Evolutionary conservation across 768 basidiomycete genomes (phyloP), one percentile per base, ranked within the genome.

Genomic region (Fomitopsis pulvina): DNA sequence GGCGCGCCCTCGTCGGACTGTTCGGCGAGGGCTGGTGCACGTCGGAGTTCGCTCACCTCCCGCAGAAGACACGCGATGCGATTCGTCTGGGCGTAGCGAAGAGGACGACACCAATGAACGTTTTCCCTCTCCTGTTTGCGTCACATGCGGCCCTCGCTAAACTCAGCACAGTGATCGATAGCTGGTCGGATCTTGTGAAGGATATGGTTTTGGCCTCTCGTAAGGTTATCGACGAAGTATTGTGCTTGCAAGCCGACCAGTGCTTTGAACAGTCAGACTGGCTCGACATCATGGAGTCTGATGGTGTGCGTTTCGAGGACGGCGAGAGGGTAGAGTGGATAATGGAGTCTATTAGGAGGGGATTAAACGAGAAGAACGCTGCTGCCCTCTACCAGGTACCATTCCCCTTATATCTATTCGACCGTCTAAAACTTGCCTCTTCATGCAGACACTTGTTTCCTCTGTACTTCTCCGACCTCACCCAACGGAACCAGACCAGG

Each of bases 21-120:
- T 97, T 90, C 60, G 92, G 91, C 4, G 87, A 91, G 54, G 86
- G 87, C 2, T 96, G 93, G 94, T 85, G 81, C 64, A 85, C 79
- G 0, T 64, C 77, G 30, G 92, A 96, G 48, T 88, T 97, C 57
- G 87, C 87, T 0, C 65, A 68, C 0, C 72, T 95, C 2, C 74
- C 82, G 2, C 75, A 73, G 49, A 83, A 83, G 55, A 73, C 80
- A 18, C 77, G 86, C 32, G 81, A 87, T 21, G 70, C 69, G 12
- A 68, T 94, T 7, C 67, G 93, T n/a, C 81, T 81, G 51, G 87
- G 87, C 3, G 72, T 96, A 0, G 74, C 74, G 16, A 85, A 83
- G 50, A 73, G 80, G 5, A 84, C 88, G 2, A 83, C 77, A 0
- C 79, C 86, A 0, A 50, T 66, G 41, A 91, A 87, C 52, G 76